Evolutionary conservation across 2,329 filamentous ascomycete species (phyloP).

Genomic region (Botrytis pseudocinerea): DNA sequence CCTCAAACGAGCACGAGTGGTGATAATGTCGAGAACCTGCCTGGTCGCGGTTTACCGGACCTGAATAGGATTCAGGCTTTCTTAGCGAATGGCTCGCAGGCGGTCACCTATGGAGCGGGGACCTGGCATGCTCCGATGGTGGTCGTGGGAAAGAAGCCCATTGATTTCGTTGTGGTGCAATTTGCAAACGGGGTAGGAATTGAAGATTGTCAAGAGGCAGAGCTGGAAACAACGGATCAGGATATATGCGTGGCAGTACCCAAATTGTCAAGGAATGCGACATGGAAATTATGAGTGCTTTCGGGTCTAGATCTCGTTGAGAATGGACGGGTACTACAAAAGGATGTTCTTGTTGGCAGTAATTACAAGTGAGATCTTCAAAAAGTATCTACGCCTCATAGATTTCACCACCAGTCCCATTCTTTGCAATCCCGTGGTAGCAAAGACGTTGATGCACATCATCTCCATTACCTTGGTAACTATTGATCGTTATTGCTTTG

Average conservation of each 20-base stretch:
- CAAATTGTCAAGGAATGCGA: conserved; percentile 16
- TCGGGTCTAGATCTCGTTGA: not conserved
- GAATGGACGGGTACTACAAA: conserved; percentile 1
- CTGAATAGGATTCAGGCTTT: conserved; percentile 71
- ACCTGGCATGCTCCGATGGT: conserved; percentile 98
- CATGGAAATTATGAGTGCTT: conserved; percentile 25
- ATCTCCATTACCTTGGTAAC: conserved; percentile 8
- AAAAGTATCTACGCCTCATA: not conserved
- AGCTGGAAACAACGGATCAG: conserved; percentile 25
- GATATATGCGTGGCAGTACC: conserved; percentile 32
- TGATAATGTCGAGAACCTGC: conserved; percentile 24
- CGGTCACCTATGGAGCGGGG: conserved; percentile 86
- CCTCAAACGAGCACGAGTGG: conserved; percentile 10
- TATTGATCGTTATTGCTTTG: not conserved
- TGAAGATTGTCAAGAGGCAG: conserved; percentile 88
- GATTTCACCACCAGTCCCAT: not conserved
- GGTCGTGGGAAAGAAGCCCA: conserved; percentile 66
- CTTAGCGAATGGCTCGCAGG: conserved; percentile 73
- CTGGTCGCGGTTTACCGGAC: conserved; percentile 61
- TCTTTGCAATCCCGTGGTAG: conserved; percentile 8
- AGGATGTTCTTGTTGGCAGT: not conserved
- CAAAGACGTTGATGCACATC: conserved; percentile 20
- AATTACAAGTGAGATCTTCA: not conserved
- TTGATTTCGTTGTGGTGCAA: conserved; percentile 90
- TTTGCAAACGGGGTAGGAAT: conserved; percentile 77